Evolutionary conservation across 441 rosid species (phyloP).

Genomic region (Aquilaria agallochum): DNA sequence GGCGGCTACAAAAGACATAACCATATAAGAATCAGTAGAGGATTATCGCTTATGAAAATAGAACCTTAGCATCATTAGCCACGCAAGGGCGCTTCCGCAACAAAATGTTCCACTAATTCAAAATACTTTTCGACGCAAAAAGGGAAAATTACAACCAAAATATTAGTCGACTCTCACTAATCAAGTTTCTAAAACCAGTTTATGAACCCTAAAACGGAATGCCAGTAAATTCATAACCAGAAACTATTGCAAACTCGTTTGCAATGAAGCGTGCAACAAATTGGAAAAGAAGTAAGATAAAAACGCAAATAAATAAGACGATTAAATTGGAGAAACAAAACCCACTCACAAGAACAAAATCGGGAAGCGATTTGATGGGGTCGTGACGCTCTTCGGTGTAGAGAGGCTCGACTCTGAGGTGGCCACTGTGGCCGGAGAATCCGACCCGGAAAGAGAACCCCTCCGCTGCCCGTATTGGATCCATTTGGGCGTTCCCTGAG

Average conservation of each 20-base stretch:
- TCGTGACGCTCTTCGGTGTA: conserved; percentile 61
- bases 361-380: conserved; percentile 76
- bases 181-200: too few species aligned
- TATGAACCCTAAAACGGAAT: too few species aligned
- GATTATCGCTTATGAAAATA: background rate
- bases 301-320: too few species aligned
- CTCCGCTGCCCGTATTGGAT: conserved; percentile 59
- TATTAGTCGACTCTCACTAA: too few species aligned
- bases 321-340: background rate
- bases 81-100: too few species aligned
- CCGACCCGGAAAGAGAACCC: conserved; percentile 85
- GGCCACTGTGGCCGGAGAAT: conserved; percentile 88
- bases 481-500: conserved; percentile 28
- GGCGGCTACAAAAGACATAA: conserved; percentile 69
- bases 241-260: too few species aligned
- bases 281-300: too few species aligned
- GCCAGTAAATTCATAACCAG: too few species aligned
- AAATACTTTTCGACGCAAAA: too few species aligned
- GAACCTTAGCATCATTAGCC: background rate
- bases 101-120: too few species aligned
- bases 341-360: conserved; percentile 69
- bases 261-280: too few species aligned
- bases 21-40: conserved; percentile 3
- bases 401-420: conserved; percentile 87
- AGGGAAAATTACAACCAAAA: too few species aligned